Conservation (phyloP, 345 rosid species). For the Lagerstroemia speciosa region DNA sequence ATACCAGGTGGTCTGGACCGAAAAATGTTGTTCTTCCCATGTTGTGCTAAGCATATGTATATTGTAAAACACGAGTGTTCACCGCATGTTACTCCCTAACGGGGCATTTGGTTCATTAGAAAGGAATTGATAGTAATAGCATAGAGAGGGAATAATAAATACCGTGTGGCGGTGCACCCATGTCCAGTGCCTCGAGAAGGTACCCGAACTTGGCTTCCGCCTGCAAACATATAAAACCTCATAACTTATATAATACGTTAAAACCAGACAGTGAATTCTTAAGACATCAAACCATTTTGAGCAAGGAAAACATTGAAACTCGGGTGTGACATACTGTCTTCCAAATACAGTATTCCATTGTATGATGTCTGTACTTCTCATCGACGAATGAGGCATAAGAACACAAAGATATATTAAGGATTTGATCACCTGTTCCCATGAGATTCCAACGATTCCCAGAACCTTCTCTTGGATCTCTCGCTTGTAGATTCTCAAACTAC, state of each 20-base stretch:
- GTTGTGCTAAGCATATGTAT: no score
- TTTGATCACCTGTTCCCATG: constrained; percentile 54
- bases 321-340: no score
- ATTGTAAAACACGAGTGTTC: neutral
- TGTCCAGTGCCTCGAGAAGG: constrained; percentile 91
- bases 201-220: constrained; percentile 94
- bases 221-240: constrained; percentile 22
- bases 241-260: neutral
- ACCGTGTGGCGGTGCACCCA: constrained; percentile 99
- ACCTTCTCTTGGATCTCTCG: constrained; percentile 86
- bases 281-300: neutral
- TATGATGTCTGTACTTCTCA: neutral
- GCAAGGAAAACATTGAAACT: neutral
- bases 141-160: constrained; percentile 24
- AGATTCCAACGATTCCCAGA: constrained; percentile 71
- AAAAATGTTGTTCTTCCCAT: no score
- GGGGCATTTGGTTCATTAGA: no score
- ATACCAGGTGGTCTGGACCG: no score
- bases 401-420: neutral
- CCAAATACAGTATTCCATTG: neutral
- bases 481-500: constrained; percentile 90
- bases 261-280: neutral
- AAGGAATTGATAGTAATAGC: no score
- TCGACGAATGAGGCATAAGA: neutral
- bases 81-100: neutral